These are phyloP conservation scores for Scortechinia acanthostroma DNA, from an alignment of 2,329 filamentous ascomycete species.

Conservation along the genomic window DNA sequence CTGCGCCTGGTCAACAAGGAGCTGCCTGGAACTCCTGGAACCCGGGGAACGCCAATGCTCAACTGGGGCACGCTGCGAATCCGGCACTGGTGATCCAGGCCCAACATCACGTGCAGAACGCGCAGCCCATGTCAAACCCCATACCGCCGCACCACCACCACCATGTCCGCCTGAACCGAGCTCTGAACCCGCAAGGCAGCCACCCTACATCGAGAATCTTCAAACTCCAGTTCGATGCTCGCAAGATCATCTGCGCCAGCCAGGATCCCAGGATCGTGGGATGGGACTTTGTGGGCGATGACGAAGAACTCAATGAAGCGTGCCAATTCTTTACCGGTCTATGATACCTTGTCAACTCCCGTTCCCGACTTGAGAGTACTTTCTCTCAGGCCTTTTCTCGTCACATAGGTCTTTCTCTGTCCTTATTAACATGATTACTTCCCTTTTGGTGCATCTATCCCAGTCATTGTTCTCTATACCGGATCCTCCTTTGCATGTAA, in stretches of 20 bases:
- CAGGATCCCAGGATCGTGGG: constrained; percentile 62
- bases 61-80: neutral
- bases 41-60: neutral
- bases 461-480: too few relatives aligned
- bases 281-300: constrained; percentile 62
- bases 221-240: constrained; percentile 63
- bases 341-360: neutral
- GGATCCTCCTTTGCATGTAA: too few relatives aligned
- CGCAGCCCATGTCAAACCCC: neutral
- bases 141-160: neutral
- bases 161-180: neutral
- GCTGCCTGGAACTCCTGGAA: neutral
- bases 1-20: neutral
- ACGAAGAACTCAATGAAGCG: constrained; percentile 47
- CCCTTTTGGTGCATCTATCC: too few relatives aligned
- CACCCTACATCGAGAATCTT: constrained; percentile 38
- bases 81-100: neutral
- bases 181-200: neutral
- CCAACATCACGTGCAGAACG: too few relatives aligned
- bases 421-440: too few relatives aligned
- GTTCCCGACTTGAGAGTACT: neutral
- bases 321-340: constrained; percentile 39
- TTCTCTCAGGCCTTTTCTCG: too few relatives aligned
- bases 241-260: constrained; percentile 61
- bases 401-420: too few relatives aligned